Percentiles rank a stretch among this genome's conserved stretches.
phyloP scores from a whole-genome alignment of 441 rosid genomes.

The Arabidopsis lyrata region DNA sequence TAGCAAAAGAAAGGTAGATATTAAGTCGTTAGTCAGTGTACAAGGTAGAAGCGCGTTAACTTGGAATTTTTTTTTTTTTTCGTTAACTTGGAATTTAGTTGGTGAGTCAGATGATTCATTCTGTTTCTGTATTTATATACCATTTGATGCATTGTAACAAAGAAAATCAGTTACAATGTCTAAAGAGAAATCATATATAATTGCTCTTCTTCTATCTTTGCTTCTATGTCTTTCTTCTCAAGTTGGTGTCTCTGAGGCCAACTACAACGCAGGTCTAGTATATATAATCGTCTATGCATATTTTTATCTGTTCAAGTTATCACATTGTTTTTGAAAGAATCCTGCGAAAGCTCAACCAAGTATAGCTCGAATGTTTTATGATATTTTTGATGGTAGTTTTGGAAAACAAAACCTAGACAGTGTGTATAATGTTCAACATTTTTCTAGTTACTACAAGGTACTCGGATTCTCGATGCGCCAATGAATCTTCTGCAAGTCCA shows the following conservation, averaged over 20 bases:
- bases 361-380: no score
- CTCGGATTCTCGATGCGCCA: neutral
- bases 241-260: slow-evolving; percentile 16
- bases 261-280: slow-evolving; percentile 12
- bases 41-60: slow-evolving; percentile 19
- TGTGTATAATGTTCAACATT: no score
- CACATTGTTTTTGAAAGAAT: no score
- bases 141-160: neutral
- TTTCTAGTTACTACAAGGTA: slow-evolving; percentile 1
- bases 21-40: slow-evolving; percentile 12
- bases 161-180: slow-evolving; percentile 8
- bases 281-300: no score
- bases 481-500: neutral
- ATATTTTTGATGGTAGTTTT: no score
- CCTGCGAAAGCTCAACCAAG: no score
- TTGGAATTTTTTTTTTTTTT: no score
- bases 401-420: no score
- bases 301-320: neutral
- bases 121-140: neutral
- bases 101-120: neutral
- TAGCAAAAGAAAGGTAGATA: slow-evolving; percentile 25
- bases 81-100: slow-evolving; percentile 7
- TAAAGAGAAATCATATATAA: slow-evolving; percentile 21
- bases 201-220: slow-evolving; percentile 22
- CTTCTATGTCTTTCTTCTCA: slow-evolving; percentile 30